Percentiles rank a stretch among this genome's conserved stretches.
phyloP scores from a whole-genome alignment of 192 early-diverging fungal species.

The Linnemannia hyalina region DNA sequence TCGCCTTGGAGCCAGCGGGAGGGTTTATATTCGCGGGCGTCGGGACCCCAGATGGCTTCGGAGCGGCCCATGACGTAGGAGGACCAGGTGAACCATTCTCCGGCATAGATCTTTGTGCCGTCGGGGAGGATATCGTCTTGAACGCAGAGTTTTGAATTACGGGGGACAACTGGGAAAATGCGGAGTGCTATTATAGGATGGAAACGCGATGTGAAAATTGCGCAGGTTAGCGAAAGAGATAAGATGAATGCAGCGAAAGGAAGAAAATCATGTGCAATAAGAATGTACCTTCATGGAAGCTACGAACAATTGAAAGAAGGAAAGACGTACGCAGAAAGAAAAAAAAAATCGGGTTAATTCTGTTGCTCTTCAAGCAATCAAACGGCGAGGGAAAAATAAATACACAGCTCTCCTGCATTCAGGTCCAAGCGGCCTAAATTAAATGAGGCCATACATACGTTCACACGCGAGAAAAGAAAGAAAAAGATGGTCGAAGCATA shows the following conservation, averaged over 20 bases:
- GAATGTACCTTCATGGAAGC: not conserved
- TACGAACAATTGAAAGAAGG: not conserved
- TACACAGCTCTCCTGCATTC: not conserved
- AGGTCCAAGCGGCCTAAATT: no score
- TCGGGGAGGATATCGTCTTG: slow-evolving; percentile 73
- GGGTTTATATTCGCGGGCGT: slow-evolving; percentile 70
- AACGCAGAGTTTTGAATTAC: slow-evolving; percentile 61
- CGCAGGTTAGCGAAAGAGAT: not conserved
- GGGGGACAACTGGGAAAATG: slow-evolving; percentile 35
- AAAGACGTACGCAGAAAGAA: not conserved
- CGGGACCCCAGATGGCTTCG: slow-evolving; percentile 69
- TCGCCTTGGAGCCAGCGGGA: slow-evolving; percentile 68
- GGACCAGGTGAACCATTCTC: slow-evolving; percentile 61
- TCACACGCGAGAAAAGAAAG: no score
- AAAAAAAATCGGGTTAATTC: not conserved
- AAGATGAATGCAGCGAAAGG: not conserved
- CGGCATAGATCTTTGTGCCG: slow-evolving; percentile 66
- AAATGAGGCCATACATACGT: not conserved
- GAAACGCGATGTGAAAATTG: not conserved
- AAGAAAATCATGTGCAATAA: not conserved
- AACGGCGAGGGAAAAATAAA: not conserved
- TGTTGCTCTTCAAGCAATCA: not conserved
- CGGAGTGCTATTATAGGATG: slow-evolving; percentile 5
- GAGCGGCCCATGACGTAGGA: slow-evolving; percentile 69
- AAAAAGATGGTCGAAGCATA: not conserved